phyloP scores from a whole-genome alignment of 495 filamentous ascomycete species.

The Jackrogersella minutella region DNA sequence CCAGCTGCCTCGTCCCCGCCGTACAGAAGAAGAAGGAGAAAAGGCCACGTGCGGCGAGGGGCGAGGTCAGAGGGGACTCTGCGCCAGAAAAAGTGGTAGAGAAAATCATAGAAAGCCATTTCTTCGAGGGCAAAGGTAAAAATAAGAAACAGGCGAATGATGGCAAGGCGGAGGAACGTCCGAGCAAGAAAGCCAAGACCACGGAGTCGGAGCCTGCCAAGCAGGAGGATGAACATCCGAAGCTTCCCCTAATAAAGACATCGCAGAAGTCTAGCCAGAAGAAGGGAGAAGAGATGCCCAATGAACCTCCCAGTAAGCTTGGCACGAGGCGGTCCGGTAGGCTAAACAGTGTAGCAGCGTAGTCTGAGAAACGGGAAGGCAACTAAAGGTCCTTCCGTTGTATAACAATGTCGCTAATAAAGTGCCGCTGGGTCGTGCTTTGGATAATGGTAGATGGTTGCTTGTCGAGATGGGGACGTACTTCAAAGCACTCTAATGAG shows the following conservation, averaged over 20 bases:
- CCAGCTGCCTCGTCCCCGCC: slow-evolving; percentile 83
- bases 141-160: slow-evolving; percentile 24
- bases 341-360: slow-evolving; percentile 27
- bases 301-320: slow-evolving; percentile 8
- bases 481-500: neutral
- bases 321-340: slow-evolving; percentile 51
- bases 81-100: slow-evolving; percentile 33
- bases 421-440: no score
- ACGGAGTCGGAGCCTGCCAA: slow-evolving; percentile 22
- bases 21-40: slow-evolving; percentile 83
- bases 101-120: slow-evolving; percentile 38
- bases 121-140: slow-evolving; percentile 34
- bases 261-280: slow-evolving; percentile 11
- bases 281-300: slow-evolving; percentile 9
- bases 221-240: slow-evolving; percentile 17
- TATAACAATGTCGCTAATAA: no score
- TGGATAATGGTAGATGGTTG: no score
- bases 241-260: slow-evolving; percentile 11
- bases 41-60: slow-evolving; percentile 38
- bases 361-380: neutral
- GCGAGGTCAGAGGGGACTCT: slow-evolving; percentile 45
- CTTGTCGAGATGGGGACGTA: no score
- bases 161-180: slow-evolving; percentile 17
- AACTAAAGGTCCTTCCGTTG: neutral
- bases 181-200: slow-evolving; percentile 41